Conservation (phyloP, 306 rosid genomes). For the Hippophae tibetana region DNA sequence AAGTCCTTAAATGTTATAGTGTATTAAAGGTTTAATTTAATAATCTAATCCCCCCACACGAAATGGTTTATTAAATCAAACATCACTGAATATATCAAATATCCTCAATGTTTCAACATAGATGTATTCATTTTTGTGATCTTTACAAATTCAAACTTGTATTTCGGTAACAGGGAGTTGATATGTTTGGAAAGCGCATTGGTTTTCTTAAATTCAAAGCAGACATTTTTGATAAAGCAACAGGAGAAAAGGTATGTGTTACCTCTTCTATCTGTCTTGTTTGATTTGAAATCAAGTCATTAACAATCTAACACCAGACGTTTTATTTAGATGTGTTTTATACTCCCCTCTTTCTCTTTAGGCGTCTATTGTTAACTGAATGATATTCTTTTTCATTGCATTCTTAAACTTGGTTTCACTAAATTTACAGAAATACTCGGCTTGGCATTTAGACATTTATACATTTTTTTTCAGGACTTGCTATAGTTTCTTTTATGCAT, state of each 20-base stretch:
- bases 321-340: not conserved
- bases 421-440: not conserved
- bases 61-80: too few relatives aligned
- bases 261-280: not conserved
- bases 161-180: slow-evolving; percentile 55
- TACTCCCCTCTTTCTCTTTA: not conserved
- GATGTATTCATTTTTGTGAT: not conserved
- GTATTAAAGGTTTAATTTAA: too few relatives aligned
- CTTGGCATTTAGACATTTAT: not conserved
- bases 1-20: too few relatives aligned
- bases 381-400: not conserved
- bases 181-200: slow-evolving; percentile 75
- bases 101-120: not conserved
- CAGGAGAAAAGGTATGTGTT: slow-evolving; percentile 56
- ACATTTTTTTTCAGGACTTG: not conserved
- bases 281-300: not conserved
- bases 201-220: slow-evolving; percentile 91
- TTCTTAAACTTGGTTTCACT: not conserved
- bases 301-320: not conserved
- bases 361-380: not conserved
- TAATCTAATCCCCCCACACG: too few relatives aligned
- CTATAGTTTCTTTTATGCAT: not conserved
- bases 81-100: not conserved
- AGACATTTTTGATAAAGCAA: slow-evolving; percentile 62
- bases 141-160: not conserved